These are phyloP conservation scores for Perilla frutescens DNA, from an alignment of 257 asterid genomes.

Conservation along the genomic window DNA sequence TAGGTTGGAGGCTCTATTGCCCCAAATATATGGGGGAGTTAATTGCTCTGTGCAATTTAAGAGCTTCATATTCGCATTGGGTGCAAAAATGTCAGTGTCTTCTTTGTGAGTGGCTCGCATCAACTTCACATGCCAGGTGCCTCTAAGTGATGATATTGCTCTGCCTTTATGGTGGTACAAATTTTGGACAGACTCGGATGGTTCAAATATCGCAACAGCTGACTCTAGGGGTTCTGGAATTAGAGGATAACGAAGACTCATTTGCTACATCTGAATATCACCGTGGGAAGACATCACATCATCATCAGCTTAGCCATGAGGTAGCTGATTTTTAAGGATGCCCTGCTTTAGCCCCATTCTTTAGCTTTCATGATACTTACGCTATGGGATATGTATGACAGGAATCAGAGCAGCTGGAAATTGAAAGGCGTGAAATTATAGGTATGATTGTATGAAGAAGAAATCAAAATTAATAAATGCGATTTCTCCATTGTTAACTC, in stretches of 20 bases:
- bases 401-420: constrained; percentile 66
- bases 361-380: constrained; percentile 40
- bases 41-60: constrained; percentile 48
- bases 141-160: constrained; percentile 73
- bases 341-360: constrained; percentile 23
- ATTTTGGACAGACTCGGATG: constrained; percentile 91
- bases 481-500: constrained; percentile 19
- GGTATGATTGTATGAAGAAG: constrained; percentile 51
- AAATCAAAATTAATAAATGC: constrained; percentile 20
- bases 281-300: constrained; percentile 44
- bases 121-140: constrained; percentile 61
- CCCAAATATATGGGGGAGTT: constrained; percentile 40
- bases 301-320: constrained; percentile 61
- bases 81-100: constrained; percentile 54
- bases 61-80: constrained; percentile 47
- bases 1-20: constrained; percentile 42
- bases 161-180: constrained; percentile 67
- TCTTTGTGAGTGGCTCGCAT: constrained; percentile 65
- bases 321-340: constrained; percentile 44
- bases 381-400: constrained; percentile 31
- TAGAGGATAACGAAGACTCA: constrained; percentile 47
- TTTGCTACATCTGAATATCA: constrained; percentile 44
- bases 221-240: constrained; percentile 58
- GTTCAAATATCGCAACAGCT: constrained; percentile 82
- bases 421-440: constrained; percentile 81